Conservation (phyloP, 2,329 filamentous ascomycete genomes). For the Lasiodiplodia sp. region DNA sequence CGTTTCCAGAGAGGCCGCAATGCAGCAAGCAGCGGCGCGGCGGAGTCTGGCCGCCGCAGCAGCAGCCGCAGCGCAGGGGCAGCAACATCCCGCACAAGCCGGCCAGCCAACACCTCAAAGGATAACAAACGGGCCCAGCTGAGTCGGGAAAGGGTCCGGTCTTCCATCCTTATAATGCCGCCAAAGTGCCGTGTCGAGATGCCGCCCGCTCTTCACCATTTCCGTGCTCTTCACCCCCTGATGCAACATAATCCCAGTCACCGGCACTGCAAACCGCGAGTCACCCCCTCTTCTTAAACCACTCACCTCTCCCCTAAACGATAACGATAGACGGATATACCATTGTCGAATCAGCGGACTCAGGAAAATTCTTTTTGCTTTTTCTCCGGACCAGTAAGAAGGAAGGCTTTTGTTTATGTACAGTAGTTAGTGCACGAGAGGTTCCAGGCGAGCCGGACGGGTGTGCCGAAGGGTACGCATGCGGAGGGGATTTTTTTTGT, state of each 20-base stretch:
- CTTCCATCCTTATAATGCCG: slow-evolving; percentile 1
- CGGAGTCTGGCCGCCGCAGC: slow-evolving; percentile 29
- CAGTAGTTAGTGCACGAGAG: slow-evolving; percentile 10
- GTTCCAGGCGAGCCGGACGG: neutral
- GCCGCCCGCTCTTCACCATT: neutral
- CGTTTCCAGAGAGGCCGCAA: slow-evolving; percentile 44
- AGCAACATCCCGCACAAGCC: slow-evolving; percentile 38
- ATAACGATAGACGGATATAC: slow-evolving; percentile 28
- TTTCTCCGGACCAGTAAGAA: slow-evolving; percentile 15
- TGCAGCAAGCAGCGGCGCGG: slow-evolving; percentile 41
- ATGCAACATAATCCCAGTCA: neutral
- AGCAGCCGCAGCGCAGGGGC: slow-evolving; percentile 36
- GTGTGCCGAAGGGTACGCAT: neutral
- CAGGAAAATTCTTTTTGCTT: neutral
- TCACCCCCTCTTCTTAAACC: neutral
- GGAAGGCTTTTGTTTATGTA: slow-evolving; percentile 21
- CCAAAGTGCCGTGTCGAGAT: slow-evolving; percentile 21
- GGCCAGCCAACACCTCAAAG: slow-evolving; percentile 19
- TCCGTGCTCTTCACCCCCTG: slow-evolving; percentile 9
- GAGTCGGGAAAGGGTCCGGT: slow-evolving; percentile 2
- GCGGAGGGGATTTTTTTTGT: neutral
- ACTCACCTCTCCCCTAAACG: slow-evolving; percentile 6
- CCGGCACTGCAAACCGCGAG: neutral
- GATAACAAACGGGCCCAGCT: slow-evolving; percentile 24
- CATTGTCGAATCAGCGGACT: slow-evolving; percentile 17